These are phyloP conservation scores for Amauroascus niger DNA, from an alignment of 2,329 filamentous ascomycete genomes.

Conservation along the genomic window DNA sequence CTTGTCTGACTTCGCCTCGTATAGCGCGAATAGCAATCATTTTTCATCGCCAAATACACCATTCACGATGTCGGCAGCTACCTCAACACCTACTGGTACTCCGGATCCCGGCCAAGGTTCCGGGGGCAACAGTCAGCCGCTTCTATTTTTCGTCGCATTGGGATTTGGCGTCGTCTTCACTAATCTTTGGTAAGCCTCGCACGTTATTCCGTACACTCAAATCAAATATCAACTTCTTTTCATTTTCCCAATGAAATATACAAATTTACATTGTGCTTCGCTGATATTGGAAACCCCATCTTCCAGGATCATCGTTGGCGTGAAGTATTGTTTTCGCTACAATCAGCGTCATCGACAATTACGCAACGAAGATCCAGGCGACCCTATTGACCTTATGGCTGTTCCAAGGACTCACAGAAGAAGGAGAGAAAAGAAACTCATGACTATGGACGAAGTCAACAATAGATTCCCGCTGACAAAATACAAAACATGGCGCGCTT, in stretches of 20 bases:
- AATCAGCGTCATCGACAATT: slow-evolving; percentile 83
- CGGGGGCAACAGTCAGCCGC: slow-evolving; percentile 50
- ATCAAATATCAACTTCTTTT: background rate
- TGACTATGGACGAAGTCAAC: slow-evolving; percentile 99
- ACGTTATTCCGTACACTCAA: background rate
- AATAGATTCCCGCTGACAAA: slow-evolving; percentile 92
- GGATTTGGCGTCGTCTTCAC: slow-evolving; percentile 98
- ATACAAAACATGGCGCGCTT: slow-evolving; percentile 89
- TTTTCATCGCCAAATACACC: background rate
- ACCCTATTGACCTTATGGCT: slow-evolving; percentile 75
- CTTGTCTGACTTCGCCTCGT: background rate
- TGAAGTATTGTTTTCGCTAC: slow-evolving; percentile 98
- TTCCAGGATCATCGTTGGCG: slow-evolving; percentile 91
- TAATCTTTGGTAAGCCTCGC: slow-evolving; percentile 76
- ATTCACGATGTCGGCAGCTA: slow-evolving; percentile 1
- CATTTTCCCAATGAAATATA: background rate
- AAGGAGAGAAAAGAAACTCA: slow-evolving; percentile 91
- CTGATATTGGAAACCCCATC: slow-evolving; percentile 11
- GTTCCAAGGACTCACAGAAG: slow-evolving; percentile 80
- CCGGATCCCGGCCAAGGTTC: background rate
- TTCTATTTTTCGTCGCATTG: slow-evolving; percentile 88
- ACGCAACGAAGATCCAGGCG: slow-evolving; percentile 67
- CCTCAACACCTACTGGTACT: background rate
- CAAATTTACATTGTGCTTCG: background rate
- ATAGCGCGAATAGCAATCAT: background rate